Evolutionary conservation across 169 alveolate genomes (phyloP).

Genomic region (Plasmodium cynomolgi): DNA sequence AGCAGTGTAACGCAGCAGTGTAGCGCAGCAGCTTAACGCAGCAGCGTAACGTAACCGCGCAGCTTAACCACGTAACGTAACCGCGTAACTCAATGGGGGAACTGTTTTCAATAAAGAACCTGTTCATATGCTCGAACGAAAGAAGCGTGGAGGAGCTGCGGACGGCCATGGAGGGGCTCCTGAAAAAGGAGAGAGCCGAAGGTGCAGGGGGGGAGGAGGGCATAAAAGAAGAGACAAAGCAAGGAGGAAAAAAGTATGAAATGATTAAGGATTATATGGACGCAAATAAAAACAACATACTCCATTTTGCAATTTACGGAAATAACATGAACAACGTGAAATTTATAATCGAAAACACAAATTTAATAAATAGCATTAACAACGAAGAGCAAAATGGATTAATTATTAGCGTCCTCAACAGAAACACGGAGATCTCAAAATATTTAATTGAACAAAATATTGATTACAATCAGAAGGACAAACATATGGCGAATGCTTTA

Average conservation of each 20-base stretch:
- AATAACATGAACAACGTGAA: conserved; percentile 48
- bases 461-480: conserved; percentile 52
- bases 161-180: conserved; percentile 40
- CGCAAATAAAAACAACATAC: conserved; percentile 53
- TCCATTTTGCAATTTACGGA: conserved; percentile 72
- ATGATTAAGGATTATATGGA: conserved; percentile 62
- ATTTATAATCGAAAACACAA: conserved; percentile 46
- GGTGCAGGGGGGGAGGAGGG: not conserved
- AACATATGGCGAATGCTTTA: conserved; percentile 28
- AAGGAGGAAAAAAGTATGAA: conserved; percentile 4
- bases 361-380: conserved; percentile 49
- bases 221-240: not conserved
- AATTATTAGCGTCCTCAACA: conserved; percentile 50
- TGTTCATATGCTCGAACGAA: conserved; percentile 58
- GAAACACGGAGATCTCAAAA: conserved; percentile 34
- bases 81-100: conserved; percentile 38
- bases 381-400: conserved; percentile 42
- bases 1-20: not conserved
- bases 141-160: conserved; percentile 58
- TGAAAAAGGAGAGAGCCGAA: not conserved
- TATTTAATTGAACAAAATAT: conserved; percentile 50
- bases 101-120: conserved; percentile 34
- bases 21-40: no score
- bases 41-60: not conserved
- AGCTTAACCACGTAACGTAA: not conserved